Conservation (phyloP, 2,329 filamentous ascomycete species). For the Xylaria sp. region DNA sequence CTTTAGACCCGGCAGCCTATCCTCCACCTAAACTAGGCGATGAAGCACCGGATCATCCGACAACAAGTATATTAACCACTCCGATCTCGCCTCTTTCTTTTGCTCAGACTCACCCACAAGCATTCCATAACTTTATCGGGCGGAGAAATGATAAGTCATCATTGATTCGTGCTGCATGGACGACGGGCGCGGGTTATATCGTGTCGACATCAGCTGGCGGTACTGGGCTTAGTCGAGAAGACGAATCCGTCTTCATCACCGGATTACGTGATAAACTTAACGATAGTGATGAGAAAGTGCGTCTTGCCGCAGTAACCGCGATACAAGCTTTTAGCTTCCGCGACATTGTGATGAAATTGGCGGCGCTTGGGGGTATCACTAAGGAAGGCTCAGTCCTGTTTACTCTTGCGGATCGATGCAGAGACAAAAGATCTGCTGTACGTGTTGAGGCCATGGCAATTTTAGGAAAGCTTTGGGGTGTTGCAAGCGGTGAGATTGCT, state of each 20-base stretch:
- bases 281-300: slow-evolving; percentile 91
- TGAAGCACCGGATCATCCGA: slow-evolving; percentile 61
- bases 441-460: slow-evolving; percentile 88
- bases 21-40: slow-evolving; percentile 77
- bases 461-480: slow-evolving; percentile 91
- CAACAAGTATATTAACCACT: slow-evolving; percentile 76
- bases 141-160: slow-evolving; percentile 88
- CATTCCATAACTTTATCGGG: slow-evolving; percentile 86
- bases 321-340: slow-evolving; percentile 83
- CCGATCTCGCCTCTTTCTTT: slow-evolving; percentile 92
- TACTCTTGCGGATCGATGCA: slow-evolving; percentile 86
- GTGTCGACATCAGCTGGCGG: slow-evolving; percentile 91
- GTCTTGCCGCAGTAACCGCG: slow-evolving; percentile 86
- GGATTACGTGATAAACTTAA: slow-evolving; percentile 82
- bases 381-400: slow-evolving; percentile 82
- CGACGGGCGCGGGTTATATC: slow-evolving; percentile 84
- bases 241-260: slow-evolving; percentile 79
- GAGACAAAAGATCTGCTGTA: slow-evolving; percentile 84
- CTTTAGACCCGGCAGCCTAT: slow-evolving; percentile 84
- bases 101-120: slow-evolving; percentile 78
- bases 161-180: slow-evolving; percentile 86
- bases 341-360: slow-evolving; percentile 85
- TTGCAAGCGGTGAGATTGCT: slow-evolving; percentile 86
- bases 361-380: slow-evolving; percentile 77
- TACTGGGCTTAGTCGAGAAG: slow-evolving; percentile 84